Conservation (phyloP, 768 basidiomycete species). For the Pleurotus platypus region DNA sequence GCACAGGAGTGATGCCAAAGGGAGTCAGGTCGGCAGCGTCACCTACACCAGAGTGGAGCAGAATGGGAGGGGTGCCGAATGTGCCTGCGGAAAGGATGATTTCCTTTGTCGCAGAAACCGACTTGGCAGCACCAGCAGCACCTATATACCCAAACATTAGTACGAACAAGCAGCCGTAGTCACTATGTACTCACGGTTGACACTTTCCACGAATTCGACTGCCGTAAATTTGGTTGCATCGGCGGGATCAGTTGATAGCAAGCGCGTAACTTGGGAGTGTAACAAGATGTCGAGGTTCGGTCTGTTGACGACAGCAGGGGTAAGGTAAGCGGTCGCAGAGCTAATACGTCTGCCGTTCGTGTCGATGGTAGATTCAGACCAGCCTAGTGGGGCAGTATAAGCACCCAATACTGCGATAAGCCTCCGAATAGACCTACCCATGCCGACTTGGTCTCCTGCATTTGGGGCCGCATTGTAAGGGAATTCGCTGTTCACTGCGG, state of each 20-base stretch:
- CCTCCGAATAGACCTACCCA: constrained; percentile 15
- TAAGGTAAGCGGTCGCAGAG: constrained; percentile 27
- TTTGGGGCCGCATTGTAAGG: constrained; percentile 31
- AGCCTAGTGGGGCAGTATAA: constrained; percentile 16
- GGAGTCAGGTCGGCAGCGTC: constrained; percentile 16
- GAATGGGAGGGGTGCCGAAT: constrained; percentile 29
- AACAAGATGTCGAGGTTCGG: constrained; percentile 29
- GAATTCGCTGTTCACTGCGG: constrained; percentile 20
- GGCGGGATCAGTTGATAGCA: background rate
- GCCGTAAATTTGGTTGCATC: background rate
- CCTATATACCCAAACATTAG: constrained; percentile 1
- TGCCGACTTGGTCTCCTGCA: constrained; percentile 23
- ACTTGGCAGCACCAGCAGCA: background rate
- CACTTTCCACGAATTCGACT: background rate
- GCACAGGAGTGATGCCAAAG: constrained; percentile 29
- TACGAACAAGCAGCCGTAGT: constrained; percentile 3
- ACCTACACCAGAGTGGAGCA: constrained; percentile 35
- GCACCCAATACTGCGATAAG: background rate
- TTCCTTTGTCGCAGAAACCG: constrained; percentile 26
- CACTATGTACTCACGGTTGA: constrained; percentile 14
- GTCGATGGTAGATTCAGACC: constrained; percentile 22
- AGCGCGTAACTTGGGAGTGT: constrained; percentile 1
- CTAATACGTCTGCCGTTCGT: constrained; percentile 23
- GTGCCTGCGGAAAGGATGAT: constrained; percentile 34
- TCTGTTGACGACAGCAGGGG: constrained; percentile 18